Conservation (phyloP, 441 rosid genomes). For the Pelargonium cotyledonis region DNA sequence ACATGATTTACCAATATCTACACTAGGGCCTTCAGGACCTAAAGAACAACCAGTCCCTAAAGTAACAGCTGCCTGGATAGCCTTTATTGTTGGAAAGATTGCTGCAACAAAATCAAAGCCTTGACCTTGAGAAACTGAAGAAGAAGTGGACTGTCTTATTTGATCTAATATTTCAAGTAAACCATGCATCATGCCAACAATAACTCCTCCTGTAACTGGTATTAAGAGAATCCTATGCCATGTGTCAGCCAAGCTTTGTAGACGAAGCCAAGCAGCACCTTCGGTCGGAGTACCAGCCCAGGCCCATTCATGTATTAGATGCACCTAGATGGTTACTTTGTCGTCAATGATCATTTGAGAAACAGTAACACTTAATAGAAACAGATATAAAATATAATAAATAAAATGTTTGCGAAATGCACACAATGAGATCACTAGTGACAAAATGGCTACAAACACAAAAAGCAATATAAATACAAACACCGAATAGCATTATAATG, state of each 20-base stretch:
- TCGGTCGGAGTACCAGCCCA: slow-evolving; percentile 98
- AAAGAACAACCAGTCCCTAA: slow-evolving; percentile 93
- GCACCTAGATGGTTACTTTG: slow-evolving; percentile 48
- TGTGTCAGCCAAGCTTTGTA: slow-evolving; percentile 75
- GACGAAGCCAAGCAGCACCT: slow-evolving; percentile 94
- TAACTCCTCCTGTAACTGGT: slow-evolving; percentile 90
- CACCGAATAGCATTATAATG: neutral
- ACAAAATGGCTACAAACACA: neutral
- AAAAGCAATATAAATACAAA: neutral
- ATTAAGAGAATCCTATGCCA: slow-evolving; percentile 93
- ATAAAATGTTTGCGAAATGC: neutral
- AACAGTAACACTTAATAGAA: neutral
- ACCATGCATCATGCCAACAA: slow-evolving; percentile 97
- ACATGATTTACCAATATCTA: slow-evolving; percentile 91
- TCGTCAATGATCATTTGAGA: neutral
- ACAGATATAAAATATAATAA: neutral
- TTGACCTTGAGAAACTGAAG: slow-evolving; percentile 38
- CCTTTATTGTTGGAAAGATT: slow-evolving; percentile 73
- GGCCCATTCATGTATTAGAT: slow-evolving; percentile 85
- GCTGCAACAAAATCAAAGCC: slow-evolving; percentile 78
- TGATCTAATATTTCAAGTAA: slow-evolving; percentile 78
- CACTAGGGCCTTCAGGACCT: slow-evolving; percentile 97
- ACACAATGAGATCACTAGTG: neutral
- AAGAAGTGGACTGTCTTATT: slow-evolving; percentile 61
- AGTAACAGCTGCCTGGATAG: slow-evolving; percentile 91